A percentile compares a stretch with the other conserved stretches of the same genome.
Conservation (phyloP, 1,284 basidiomycete genomes). For the Ceratobasidium sp. region DNA sequence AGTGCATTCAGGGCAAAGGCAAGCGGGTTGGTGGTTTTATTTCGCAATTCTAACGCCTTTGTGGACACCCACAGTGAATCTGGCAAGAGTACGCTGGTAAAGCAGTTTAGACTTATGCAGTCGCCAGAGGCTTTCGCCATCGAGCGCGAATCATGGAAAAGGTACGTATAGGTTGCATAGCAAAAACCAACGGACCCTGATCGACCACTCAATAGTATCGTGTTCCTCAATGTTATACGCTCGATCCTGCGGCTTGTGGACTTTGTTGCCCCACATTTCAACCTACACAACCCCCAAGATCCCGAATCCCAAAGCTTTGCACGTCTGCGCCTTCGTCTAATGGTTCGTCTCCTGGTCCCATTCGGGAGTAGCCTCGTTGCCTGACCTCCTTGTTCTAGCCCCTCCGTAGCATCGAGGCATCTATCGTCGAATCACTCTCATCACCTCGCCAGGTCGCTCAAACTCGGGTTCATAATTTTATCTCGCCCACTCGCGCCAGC, state of each 20-base stretch:
- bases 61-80: not conserved
- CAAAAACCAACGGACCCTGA: not conserved
- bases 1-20: conserved; percentile 24
- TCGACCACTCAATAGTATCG: conserved; percentile 18
- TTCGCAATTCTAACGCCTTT: not conserved
- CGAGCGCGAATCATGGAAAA: conserved; percentile 30
- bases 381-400: conserved; percentile 18
- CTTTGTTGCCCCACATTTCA: conserved; percentile 21
- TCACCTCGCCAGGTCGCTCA: conserved; percentile 22
- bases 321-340: conserved; percentile 29
- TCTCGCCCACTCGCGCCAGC: not conserved
- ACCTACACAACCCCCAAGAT: conserved; percentile 19
- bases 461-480: conserved; percentile 1
- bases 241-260: conserved; percentile 44
- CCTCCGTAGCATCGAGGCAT: conserved; percentile 24
- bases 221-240: conserved; percentile 46
- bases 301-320: conserved; percentile 17
- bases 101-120: conserved; percentile 44
- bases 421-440: conserved; percentile 36
- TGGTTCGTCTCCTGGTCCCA: not conserved
- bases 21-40: not conserved
- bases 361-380: not conserved
- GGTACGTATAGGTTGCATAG: not conserved
- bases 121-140: conserved; percentile 29
- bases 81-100: conserved; percentile 48